These are phyloP conservation scores for Circinella umbellata DNA, from an alignment of 371 early-diverging fungal genomes.

Conservation along the genomic window DNA sequence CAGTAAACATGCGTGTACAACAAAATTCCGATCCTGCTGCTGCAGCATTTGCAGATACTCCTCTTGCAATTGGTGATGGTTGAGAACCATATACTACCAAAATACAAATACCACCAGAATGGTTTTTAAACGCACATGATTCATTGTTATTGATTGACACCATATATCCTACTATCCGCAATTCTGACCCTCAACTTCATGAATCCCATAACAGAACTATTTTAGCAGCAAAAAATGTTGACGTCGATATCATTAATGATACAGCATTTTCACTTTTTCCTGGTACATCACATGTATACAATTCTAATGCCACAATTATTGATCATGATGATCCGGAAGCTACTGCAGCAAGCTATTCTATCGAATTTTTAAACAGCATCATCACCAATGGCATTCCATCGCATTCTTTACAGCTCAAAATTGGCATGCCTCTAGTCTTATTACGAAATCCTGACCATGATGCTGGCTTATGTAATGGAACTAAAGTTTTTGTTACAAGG, in stretches of 20 bases:
- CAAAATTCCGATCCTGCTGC: background rate
- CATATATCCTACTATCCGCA: background rate
- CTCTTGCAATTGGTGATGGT: conserved; percentile 7
- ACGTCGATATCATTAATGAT: background rate
- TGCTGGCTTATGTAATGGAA: no score
- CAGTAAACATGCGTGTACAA: no score
- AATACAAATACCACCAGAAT: background rate
- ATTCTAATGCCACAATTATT: background rate
- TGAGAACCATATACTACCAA: background rate
- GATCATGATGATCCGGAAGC: background rate
- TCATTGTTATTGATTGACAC: background rate
- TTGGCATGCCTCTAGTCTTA: no score
- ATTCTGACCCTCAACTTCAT: background rate
- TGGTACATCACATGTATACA: background rate
- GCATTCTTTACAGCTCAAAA: no score
- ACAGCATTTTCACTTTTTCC: background rate
- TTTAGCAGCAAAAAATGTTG: background rate
- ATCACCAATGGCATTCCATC: no score
- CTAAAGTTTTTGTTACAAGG: no score
- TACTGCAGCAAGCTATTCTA: background rate
- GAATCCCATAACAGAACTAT: background rate
- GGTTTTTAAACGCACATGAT: background rate
- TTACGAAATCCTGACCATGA: no score
- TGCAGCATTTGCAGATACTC: background rate
- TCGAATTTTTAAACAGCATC: background rate